Evolutionary conservation across 2,329 filamentous ascomycete genomes (phyloP).

Genomic region (Colletotrichum caudatum): DNA sequence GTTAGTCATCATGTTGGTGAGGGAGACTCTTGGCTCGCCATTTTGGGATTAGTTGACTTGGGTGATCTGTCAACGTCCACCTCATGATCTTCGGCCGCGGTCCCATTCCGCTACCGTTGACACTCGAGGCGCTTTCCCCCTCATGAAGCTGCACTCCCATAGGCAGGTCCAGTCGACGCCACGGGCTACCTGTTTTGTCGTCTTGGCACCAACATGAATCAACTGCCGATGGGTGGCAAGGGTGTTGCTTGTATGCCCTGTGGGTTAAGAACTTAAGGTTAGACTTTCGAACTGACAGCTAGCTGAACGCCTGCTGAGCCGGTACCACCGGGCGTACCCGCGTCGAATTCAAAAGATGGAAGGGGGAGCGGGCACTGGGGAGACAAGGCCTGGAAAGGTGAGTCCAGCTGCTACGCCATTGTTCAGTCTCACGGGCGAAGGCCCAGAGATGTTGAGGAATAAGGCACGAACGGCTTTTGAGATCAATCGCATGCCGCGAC

Average conservation of each 20-base stretch:
- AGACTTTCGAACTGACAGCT: background rate
- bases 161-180: background rate
- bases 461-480: background rate
- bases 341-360: too few relatives aligned
- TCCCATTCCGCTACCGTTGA: background rate
- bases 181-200: background rate
- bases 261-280: background rate
- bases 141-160: background rate
- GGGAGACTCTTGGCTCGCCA: background rate
- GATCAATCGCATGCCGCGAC: background rate
- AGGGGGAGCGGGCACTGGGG: too few relatives aligned
- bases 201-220: background rate
- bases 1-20: background rate
- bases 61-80: background rate
- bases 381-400: too few relatives aligned
- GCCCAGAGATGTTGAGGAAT: too few relatives aligned
- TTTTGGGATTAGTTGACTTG: background rate
- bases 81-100: background rate
- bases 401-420: too few relatives aligned
- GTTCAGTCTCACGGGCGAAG: background rate
- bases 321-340: too few relatives aligned
- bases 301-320: background rate
- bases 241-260: background rate
- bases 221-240: background rate
- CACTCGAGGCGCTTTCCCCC: rapidly evolving